Base-by-base conservation (phyloP, 2,329 filamentous ascomycete genomes). In the Cytospora piceicola region DNA sequence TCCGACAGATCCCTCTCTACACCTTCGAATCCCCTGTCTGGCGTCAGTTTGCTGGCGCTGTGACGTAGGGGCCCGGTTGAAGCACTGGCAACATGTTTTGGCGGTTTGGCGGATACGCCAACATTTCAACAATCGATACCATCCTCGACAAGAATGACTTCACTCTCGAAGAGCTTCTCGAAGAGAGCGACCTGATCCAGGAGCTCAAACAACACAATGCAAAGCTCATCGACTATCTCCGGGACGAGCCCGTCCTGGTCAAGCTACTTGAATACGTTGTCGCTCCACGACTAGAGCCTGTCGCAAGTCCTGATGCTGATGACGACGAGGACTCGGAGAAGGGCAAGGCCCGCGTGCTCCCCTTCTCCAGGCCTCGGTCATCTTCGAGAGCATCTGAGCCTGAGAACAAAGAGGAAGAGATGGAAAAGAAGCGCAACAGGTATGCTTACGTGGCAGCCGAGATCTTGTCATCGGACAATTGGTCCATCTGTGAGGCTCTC, bases 41-140 rank as follows among this genome's bases (percentile, higher is more conserved):
- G 65, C 63, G 63, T 63, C 58, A 61, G 49, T 56, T 49, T 46
- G 57, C 66, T 68, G 71, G 71, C 67, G 73, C 75, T 63, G 70
- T 75, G 68, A 73, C 71, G 62, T 74, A 73, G 66, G 68, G 57
- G 22, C 42, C 46, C 55, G 27, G 27, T 27, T 58, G 66, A 55
- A 62, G 46, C 73, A 73, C 66, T 59, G 77, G 75, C 89, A 94
- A 79, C 83, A 99, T 99, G 95, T 99, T 99, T 81, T 99, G 95
- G 95, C 91, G 94, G 81, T 99, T 98, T 85, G 94, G 95, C 85
- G 93, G 93, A 76, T 98, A 98, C 85, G 92, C 94, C 84, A 96
- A 93, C 85, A 91, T 97, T 80, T 97, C 94, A 74, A 91, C 94
- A 76, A 93, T 99, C 79, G 95, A 98, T 80, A 93, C 90, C 72